A percentile compares a stretch with the other conserved stretches of the same genome.
phyloP scores from a whole-genome alignment of 495 filamentous ascomycete genomes.

The Apodospora peruviana region DNA sequence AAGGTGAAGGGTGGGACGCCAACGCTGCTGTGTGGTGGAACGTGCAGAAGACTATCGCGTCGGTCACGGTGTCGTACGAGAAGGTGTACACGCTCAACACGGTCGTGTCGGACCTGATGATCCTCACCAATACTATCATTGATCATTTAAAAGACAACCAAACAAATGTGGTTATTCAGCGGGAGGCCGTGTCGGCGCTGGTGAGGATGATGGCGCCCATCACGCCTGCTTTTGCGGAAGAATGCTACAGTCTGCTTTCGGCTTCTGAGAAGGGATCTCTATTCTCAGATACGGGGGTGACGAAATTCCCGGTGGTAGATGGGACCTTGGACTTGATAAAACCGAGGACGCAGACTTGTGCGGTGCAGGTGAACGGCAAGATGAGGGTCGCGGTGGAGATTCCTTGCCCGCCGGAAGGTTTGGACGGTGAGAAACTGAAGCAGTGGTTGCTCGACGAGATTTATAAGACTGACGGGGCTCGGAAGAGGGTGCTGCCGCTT shows the following conservation, averaged over 20 bases:
- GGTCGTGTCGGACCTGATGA: constrained; percentile 73
- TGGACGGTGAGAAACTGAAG: constrained; percentile 31
- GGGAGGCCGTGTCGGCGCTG: constrained; percentile 40
- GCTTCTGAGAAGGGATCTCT: constrained; percentile 29
- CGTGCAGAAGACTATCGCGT: constrained; percentile 60
- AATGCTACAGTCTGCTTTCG: constrained; percentile 64
- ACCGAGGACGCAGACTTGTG: constrained; percentile 39
- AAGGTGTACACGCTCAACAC: constrained; percentile 73
- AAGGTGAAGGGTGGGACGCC: constrained; percentile 31
- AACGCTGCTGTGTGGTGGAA: constrained; percentile 56
- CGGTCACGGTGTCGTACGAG: constrained; percentile 64
- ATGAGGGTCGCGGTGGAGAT: constrained; percentile 60
- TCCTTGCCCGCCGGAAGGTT: constrained; percentile 23
- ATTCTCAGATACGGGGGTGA: constrained; percentile 36
- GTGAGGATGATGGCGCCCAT: constrained; percentile 71
- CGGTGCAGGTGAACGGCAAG: constrained; percentile 74
- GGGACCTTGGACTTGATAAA: constrained; percentile 38
- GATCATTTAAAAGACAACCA: constrained; percentile 8
- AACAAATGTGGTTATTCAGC: constrained; percentile 19
- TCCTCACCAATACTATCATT: constrained; percentile 62
- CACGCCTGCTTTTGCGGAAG: constrained; percentile 70
- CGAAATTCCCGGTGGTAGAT: constrained; percentile 49
- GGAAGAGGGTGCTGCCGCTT: not conserved
- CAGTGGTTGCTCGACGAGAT: constrained; percentile 54
- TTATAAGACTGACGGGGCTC: constrained; percentile 20